phyloP scores from a whole-genome alignment of 2,329 filamentous ascomycete species.

The Colletotrichum endophyticum region DNA sequence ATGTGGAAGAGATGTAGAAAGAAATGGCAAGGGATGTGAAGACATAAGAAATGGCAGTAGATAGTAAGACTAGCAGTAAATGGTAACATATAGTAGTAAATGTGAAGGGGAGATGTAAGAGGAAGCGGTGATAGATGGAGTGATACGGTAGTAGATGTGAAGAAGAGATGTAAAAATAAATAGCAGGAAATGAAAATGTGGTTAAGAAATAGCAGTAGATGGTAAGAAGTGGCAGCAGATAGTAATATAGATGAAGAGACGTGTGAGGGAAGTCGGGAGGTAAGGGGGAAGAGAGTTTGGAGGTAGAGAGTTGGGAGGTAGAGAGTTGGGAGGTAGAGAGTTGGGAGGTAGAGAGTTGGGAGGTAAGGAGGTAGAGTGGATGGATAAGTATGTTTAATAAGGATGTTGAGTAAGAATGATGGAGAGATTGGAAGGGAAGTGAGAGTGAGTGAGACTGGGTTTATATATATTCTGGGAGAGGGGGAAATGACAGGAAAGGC shows the following conservation, averaged over 20 bases:
- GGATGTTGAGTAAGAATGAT: no score
- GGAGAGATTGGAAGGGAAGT: no score
- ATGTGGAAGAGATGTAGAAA: background rate
- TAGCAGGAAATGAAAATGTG: background rate
- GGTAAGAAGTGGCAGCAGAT: background rate
- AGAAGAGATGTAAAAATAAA: background rate
- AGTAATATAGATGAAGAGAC: background rate
- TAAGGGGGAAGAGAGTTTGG: background rate
- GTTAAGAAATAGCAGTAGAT: background rate
- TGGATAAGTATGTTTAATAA: background rate
- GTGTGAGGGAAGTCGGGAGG: background rate
- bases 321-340: background rate
- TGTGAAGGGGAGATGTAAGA: background rate
- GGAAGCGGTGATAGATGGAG: background rate
- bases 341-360: background rate
- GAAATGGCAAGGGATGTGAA: no score
- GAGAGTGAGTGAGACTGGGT: background rate
- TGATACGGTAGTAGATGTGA: background rate
- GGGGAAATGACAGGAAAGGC: background rate
- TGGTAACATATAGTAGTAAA: background rate
- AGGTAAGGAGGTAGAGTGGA: background rate
- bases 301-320: background rate
- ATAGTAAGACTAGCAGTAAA: background rate
- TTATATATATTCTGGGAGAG: background rate
- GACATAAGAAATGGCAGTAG: background rate